Conservation (phyloP, 1,139 yeast genomes). For the Pichia kudriavzevii region DNA sequence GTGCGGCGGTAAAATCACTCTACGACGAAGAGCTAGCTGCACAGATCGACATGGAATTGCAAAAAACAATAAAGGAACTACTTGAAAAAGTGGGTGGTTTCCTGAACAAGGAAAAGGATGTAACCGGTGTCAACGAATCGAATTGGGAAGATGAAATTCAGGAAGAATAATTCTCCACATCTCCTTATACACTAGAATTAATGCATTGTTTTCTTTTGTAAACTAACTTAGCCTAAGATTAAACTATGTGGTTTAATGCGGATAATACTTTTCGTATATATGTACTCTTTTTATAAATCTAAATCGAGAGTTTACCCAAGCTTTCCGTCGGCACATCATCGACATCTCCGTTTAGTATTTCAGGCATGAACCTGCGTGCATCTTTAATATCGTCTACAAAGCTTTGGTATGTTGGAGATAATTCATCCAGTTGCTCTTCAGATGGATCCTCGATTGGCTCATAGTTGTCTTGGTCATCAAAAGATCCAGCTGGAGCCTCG, state of each 20-base stretch:
- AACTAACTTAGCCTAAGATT: too few relatives aligned
- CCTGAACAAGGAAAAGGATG: conserved; percentile 30
- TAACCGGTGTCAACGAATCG: conserved; percentile 28
- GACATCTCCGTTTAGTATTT: conserved; percentile 34
- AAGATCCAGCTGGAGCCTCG: too few relatives aligned
- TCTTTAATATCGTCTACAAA: conserved; percentile 11
- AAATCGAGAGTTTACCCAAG: conserved; percentile 5
- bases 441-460: conserved; percentile 11
- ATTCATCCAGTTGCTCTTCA: conserved; percentile 10
- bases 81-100: conserved; percentile 56
- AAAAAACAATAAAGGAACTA: conserved; percentile 43
- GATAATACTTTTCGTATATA: too few relatives aligned
- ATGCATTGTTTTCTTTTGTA: too few relatives aligned
- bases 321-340: conserved; percentile 3
- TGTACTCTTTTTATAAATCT: background rate
- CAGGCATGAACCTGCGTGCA: conserved; percentile 15
- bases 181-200: too few relatives aligned
- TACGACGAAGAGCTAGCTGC: conserved; percentile 36
- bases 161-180: background rate
- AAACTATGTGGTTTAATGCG: too few relatives aligned
- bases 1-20: conserved; percentile 47
- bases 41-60: conserved; percentile 49
- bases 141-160: conserved; percentile 36
- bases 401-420: conserved; percentile 6
- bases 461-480: too few relatives aligned